Base-by-base conservation (phyloP, 2,329 filamentous ascomycete species). In the Mycocentrospora acerina region DNA sequence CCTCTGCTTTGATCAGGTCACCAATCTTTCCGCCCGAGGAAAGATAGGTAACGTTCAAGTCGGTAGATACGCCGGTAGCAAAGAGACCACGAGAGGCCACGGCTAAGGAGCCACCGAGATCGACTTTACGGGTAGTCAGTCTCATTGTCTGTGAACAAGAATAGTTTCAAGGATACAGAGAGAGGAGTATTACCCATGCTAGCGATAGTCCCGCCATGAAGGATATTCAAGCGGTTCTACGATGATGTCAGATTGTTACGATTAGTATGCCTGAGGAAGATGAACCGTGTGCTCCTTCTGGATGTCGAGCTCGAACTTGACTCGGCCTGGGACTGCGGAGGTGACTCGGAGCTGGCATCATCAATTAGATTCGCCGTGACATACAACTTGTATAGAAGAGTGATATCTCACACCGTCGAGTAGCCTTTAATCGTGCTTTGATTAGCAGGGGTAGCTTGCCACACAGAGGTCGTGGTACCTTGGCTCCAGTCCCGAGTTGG, bases 401-500 rank as follows among this genome's bases (percentile, higher is more conserved):
- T 22, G 9, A 6, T 22, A 6, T 50, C 67, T 40, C 52, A 72
- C 70, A 4, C 62, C 59, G 53, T 74, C 70, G 7, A 74, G 53
- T 4, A 75, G 48, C 34, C 71, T 74, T 32, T 0, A 11, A 24
- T 8, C 3, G 3, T 15, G 8, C 17, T 3, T 16, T 32, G 4
- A 26, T 46, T 12, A 47, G 39, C 22, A n/a, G 6, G 27, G 13
- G 27, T 8, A 4, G 28, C 7, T 16, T 22, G 24, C 22, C n/a
- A 26, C 25, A 1, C 4, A 14, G 13, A 18, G 10, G n/a, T 13
- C 17, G 25, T 36, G 19, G 30, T 73, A 95, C 90, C 87, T 86
- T 64, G 89, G 89, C 67, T 96, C 91, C 14, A 97, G 72, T 6
- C 90, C 90, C 4, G 90, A 95, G 49, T 88, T 86, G 51, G 80